Base-by-base conservation (phyloP, 2,329 filamentous ascomycete genomes). In the Didymella pomorum region DNA sequence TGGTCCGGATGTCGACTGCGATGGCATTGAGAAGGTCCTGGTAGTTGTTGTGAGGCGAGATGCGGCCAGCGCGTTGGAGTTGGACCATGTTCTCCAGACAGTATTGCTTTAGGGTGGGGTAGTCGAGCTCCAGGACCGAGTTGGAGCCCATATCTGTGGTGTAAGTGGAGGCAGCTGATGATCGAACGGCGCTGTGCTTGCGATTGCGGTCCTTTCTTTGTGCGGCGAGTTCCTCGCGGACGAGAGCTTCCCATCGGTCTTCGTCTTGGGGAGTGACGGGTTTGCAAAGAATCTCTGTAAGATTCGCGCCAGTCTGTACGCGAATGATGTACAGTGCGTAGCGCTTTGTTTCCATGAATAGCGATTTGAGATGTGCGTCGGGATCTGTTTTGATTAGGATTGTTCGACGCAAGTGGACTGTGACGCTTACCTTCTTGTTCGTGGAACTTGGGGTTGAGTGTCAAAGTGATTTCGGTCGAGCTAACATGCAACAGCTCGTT, bases 11-110 rank as follows among this genome's bases (percentile, higher is more conserved):
- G 73, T 99, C 95, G 56, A 96, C 86, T 2, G 95, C 95, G 70
- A 99, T 97, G 62, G 93, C 92, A 73, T 99, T 99, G 65, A 99
- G 86, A n/a, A 99, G 86, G 73, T 99, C 95, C 79, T 99, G 95
- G 79, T 98, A 99, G 74, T 91, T 87, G 78, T 99, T 98, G 71
- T 93, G 82, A 26, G 88, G 83, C 33, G 89, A 93, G 68, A 99
- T 93, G 71, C 93, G 90, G 57, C 93, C 93, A 71, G 90, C 85
- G 65, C 91, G 88, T 79, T 99, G 94, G 37, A 99, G 85, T 16
- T 87, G 86, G 80, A 99, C 88, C 60, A 99, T 92, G 71, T 98
- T 98, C 77, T 99, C 93, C 7, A 99, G 83, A 3, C 93, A 93
- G 58, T 90, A 95, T 52, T 92, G 88, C 82, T 99, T 99, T 68